Base-by-base conservation (phyloP, 139 green algal genomes). In the Zygnema circumcarinatum region DNA sequence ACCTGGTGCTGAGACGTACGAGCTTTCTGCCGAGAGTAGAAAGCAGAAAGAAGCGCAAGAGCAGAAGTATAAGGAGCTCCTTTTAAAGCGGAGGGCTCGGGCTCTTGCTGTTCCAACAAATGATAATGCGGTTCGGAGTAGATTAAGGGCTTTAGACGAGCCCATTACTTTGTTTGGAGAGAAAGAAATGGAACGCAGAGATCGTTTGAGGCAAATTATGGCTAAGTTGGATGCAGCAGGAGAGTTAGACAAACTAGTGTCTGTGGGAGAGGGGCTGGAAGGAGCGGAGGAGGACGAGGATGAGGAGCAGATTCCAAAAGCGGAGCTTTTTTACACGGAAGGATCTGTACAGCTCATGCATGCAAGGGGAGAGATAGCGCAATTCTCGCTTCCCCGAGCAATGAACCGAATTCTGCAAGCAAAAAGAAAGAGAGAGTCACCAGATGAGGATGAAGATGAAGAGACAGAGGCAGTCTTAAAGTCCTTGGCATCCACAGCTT, bases 81-180 rank as follows among this genome's bases (percentile, higher is more conserved):
- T 86, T 69, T 41, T 68, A 22, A 83, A 67, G n/a, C 32, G 85
- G 20, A 36, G 76, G 2, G 84, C 76, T 54, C 85, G 85, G 7
- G 75, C 36, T 39, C 42, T 91, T 47, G 83, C 80, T 35, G 88
- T 92, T 33, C 87, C 91, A 25, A 91, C 88, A 31, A 85, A 84
- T 38, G 91, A 92, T 39, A 32, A n/a, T 33, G 74, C 89, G 38
- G 88, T 92, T 41, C 85, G 94, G 2, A 31, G 72, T 33, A 89
- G 94, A 84, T 95, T 99, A 89, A 93, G 97, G 16, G 79, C 91
- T 74, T 83, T 98, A 76, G 93, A 72, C 0, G 93, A 98, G 91
- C 97, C 97, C 41, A 90, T 99, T 90, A 98, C 96, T 1, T 93
- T 99, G 22, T 99, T 99, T 91, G 97, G 96, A 7, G 97, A 99